These are phyloP conservation scores for Citrus mangshanensis DNA, from an alignment of 345 rosid species.

Conservation along the genomic window DNA sequence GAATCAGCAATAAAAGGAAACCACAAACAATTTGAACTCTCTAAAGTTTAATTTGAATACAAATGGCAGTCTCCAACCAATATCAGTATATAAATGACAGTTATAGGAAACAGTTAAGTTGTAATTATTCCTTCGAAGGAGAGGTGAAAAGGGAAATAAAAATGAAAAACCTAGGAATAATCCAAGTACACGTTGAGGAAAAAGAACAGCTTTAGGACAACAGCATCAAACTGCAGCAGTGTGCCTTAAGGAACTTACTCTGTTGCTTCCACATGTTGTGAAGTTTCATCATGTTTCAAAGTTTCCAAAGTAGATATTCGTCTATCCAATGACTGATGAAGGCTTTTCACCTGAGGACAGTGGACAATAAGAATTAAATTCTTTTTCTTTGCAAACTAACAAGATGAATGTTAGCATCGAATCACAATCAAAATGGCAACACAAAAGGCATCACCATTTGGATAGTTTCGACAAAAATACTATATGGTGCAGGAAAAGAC, in stretches of 20 bases:
- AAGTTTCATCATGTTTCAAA: constrained; percentile 64
- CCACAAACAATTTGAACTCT: background rate
- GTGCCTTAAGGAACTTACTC: constrained; percentile 40
- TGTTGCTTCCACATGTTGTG: constrained; percentile 51
- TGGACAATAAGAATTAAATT: background rate
- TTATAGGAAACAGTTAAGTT: background rate
- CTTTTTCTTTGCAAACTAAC: background rate
- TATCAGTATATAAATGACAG: background rate
- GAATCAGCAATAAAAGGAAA: background rate
- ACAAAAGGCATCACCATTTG: background rate
- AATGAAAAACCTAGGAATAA: constrained; percentile 8
- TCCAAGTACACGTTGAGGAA: constrained; percentile 1
- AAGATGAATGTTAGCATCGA: background rate
- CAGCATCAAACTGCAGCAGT: constrained; percentile 1
- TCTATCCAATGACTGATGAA: constrained; percentile 66
- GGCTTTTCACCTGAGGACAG: constrained; percentile 50
- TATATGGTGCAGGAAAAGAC: no score
- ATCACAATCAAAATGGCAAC: background rate
- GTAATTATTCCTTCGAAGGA: constrained; percentile 15
- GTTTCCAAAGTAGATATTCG: constrained; percentile 75
- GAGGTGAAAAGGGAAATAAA: background rate
- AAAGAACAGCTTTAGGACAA: constrained; percentile 3
- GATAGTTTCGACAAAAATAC: background rate
- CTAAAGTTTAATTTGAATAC: background rate
- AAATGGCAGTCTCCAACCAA: background rate